Evolutionary conservation across 768 basidiomycete species (phyloP).

Genomic region (Serendipita sp.): DNA sequence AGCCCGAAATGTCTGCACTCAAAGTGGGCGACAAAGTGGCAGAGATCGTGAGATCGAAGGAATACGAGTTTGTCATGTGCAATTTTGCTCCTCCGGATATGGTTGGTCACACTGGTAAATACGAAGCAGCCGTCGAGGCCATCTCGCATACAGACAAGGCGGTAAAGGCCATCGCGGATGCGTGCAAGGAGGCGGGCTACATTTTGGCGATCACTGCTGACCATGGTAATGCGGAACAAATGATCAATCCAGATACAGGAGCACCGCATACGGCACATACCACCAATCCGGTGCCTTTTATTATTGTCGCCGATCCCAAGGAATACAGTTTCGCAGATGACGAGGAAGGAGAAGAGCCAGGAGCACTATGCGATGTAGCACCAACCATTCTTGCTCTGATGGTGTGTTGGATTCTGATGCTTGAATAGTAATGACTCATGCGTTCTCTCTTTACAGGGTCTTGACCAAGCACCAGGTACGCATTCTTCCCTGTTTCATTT

Average conservation of each 20-base stretch:
- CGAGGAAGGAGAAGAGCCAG: slow-evolving; percentile 37
- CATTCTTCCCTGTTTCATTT: background rate
- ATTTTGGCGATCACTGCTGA: slow-evolving; percentile 80
- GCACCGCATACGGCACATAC: slow-evolving; percentile 87
- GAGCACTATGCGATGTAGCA: slow-evolving; percentile 79
- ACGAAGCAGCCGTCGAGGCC: slow-evolving; percentile 79
- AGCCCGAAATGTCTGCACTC: slow-evolving; percentile 80
- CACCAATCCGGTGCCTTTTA: slow-evolving; percentile 81
- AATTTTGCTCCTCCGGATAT: slow-evolving; percentile 97
- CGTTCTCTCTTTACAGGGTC: background rate
- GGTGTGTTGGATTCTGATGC: slow-evolving; percentile 17
- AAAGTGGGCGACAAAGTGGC: slow-evolving; percentile 87
- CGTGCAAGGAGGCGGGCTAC: slow-evolving; percentile 74
- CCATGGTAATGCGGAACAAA: slow-evolving; percentile 93
- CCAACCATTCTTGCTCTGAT: slow-evolving; percentile 72
- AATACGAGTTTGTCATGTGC: slow-evolving; percentile 89
- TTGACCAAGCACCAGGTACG: background rate
- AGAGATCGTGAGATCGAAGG: slow-evolving; percentile 49
- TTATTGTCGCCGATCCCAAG: slow-evolving; percentile 53
- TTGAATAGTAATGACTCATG: background rate
- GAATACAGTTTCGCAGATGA: slow-evolving; percentile 38
- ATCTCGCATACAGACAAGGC: slow-evolving; percentile 80
- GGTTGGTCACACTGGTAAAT: slow-evolving; percentile 90
- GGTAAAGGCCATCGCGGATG: slow-evolving; percentile 73
- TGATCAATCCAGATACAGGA: slow-evolving; percentile 69